Evolutionary conservation across 106 monocot species (phyloP), one percentile per base, ranked within the genome.

Genomic region (Dendrobium nobile): DNA sequence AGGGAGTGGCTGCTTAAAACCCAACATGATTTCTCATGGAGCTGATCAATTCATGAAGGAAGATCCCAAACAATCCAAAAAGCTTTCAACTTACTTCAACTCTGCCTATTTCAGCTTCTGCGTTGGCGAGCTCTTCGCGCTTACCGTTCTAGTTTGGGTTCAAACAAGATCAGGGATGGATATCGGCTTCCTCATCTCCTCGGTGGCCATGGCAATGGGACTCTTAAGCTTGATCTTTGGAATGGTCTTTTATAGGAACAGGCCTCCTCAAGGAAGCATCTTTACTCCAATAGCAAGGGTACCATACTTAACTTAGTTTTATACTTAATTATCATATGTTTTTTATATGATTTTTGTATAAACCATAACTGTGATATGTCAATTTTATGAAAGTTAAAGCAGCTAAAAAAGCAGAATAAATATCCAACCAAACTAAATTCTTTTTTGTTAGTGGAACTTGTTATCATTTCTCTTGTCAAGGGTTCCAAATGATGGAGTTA

Each of bases 61-160:
- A n/a, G 90, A 88, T 40, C 83, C 84, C 27, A 44, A 81, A 19
- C 91, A 93, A 33, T 87, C 88, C 1, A 89, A 85, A 79, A 89
- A 86, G 85, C 93, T 93, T n/a, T 91, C 93, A 10, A 93, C 91
- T 31, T 93, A 93, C 87, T 93, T 93, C 89, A 93, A 93, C 84
- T 59, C 75, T 16, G 93, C 93, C 40, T 93, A 93, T 82, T 89
- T 93, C 85, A 93, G 93, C 87, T 93, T 93, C 87, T 93, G 91
- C 27, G 75, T 91, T 0, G 93, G 93, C 3, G 90, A 91, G 84
- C 82, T 93, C 61, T 77, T 91, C 19, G 90, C 93, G 4, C 87
- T 93, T 19, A 93, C 90, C 3, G 82, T 89, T 2, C 90, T 93
- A 7, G 86, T 93, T 5, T 93, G 91, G 90, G 87, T 93, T 24